Conservation (phyloP, 1,284 basidiomycete species). For the Spongispora temasekensis region DNA sequence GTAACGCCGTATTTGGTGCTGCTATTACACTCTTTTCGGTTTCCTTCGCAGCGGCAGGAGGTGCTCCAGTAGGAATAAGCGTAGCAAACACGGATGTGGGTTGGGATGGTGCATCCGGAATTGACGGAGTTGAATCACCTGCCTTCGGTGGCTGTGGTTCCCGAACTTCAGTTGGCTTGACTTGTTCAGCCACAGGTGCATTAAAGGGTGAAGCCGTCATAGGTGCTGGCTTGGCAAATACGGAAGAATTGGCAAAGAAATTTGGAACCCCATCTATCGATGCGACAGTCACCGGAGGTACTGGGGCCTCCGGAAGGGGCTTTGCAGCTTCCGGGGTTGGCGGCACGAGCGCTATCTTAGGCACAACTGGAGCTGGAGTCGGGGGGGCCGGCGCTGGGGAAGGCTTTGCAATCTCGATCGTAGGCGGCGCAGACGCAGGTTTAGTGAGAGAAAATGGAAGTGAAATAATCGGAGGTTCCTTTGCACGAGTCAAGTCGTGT, state of each 20-base stretch:
- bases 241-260: conserved; percentile 48
- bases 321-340: conserved; percentile 31
- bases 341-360: conserved; percentile 31
- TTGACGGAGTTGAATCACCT: conserved; percentile 11
- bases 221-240: conserved; percentile 33
- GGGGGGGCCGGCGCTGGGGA: conserved; percentile 3
- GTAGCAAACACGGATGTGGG: conserved; percentile 16
- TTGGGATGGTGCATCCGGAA: conserved; percentile 19
- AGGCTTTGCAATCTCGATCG: conserved; percentile 5
- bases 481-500: conserved; percentile 44
- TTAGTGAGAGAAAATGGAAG: conserved; percentile 67
- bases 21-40: conserved; percentile 11
- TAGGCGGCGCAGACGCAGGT: conserved; percentile 20
- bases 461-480: conserved; percentile 63
- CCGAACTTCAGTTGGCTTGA: conserved; percentile 18
- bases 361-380: conserved; percentile 10
- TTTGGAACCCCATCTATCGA: conserved; percentile 44
- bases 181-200: conserved; percentile 8
- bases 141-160: conserved; percentile 9
- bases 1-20: conserved; percentile 4
- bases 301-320: conserved; percentile 16
- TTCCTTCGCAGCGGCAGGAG: conserved; percentile 18
- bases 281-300: conserved; percentile 13
- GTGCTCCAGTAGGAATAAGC: conserved; percentile 8
- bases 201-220: conserved; percentile 9